These are phyloP conservation scores for Paratinospora sagittata DNA, from an alignment of 164 flowering plant genomes.

Conservation along the genomic window DNA sequence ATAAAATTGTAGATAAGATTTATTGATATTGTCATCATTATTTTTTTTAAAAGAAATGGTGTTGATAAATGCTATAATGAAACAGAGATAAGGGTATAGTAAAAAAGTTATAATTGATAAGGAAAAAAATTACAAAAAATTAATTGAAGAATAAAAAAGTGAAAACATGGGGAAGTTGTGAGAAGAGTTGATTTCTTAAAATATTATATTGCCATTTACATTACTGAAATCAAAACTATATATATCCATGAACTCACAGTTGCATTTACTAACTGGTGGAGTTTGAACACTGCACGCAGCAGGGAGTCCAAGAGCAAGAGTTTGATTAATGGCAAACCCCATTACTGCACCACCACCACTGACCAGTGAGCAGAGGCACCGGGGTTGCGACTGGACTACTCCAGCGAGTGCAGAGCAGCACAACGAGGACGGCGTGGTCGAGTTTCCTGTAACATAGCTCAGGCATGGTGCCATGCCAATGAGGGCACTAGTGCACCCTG, in stretches of 20 bases:
- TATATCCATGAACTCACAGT: conserved; percentile 4
- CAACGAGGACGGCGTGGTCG: conserved; percentile 24
- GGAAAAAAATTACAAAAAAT: too few species aligned
- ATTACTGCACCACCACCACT: conserved; percentile 19
- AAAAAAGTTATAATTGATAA: too few species aligned
- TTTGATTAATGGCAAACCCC: conserved; percentile 26
- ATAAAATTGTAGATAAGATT: too few species aligned
- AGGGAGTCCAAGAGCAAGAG: conserved; percentile 30
- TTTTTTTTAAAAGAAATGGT: too few species aligned
- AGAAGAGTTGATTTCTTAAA: too few species aligned
- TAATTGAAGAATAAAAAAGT: too few species aligned
- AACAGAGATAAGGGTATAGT: too few species aligned
- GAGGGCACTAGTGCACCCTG: conserved; percentile 24
- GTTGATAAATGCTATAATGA: too few species aligned
- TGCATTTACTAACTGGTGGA: conserved; percentile 24
- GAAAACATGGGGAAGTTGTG: too few species aligned
- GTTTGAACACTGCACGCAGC: conserved; percentile 30
- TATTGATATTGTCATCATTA: too few species aligned
- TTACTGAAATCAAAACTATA: too few species aligned
- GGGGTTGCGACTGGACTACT: conserved; percentile 22
- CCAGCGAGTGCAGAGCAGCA: conserved; percentile 29
- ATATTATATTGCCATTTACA: too few species aligned
- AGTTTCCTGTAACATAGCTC: conserved; percentile 22
- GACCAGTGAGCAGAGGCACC: conserved; percentile 30
- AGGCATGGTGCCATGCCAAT: conserved; percentile 35